Evolutionary conservation across 2,329 filamentous ascomycete species (phyloP).

Genomic region (Paramyrothecium roridum): DNA sequence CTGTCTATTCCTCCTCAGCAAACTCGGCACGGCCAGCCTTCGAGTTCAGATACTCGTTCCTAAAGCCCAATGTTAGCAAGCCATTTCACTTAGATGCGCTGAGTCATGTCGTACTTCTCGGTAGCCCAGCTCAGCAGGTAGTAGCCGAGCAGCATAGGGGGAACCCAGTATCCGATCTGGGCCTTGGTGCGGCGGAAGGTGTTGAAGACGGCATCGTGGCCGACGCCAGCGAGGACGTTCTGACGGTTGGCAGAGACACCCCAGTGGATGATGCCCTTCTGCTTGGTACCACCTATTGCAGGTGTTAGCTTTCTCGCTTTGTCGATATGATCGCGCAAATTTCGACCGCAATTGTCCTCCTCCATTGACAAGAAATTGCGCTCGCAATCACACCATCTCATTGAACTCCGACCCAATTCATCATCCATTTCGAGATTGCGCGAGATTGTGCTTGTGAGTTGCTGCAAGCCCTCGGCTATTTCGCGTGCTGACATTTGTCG

Average conservation of each 20-base stretch:
- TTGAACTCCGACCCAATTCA: too few relatives aligned
- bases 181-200: slow-evolving; percentile 79
- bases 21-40: slow-evolving; percentile 66
- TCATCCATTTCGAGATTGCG: too few relatives aligned
- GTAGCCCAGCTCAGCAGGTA: slow-evolving; percentile 85
- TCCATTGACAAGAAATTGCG: neutral
- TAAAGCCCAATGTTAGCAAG: slow-evolving; percentile 24
- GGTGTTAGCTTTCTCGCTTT: slow-evolving; percentile 15
- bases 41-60: slow-evolving; percentile 80
- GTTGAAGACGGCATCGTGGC: slow-evolving; percentile 90
- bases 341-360: neutral
- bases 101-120: slow-evolving; percentile 65
- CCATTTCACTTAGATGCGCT: neutral
- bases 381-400: neutral
- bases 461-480: too few relatives aligned
- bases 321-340: neutral
- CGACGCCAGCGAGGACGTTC: slow-evolving; percentile 75
- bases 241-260: slow-evolving; percentile 84
- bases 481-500: too few relatives aligned
- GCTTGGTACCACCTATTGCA: slow-evolving; percentile 50
- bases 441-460: too few relatives aligned
- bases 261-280: slow-evolving; percentile 68
- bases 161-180: slow-evolving; percentile 87
- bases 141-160: slow-evolving; percentile 77
- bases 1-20: slow-evolving; percentile 38